A percentile compares a stretch with the other conserved stretches of the same genome.
These are phyloP conservation scores for Clonostachys rosea DNA, from an alignment of 2,329 filamentous ascomycete genomes.

Conservation along the genomic window DNA sequence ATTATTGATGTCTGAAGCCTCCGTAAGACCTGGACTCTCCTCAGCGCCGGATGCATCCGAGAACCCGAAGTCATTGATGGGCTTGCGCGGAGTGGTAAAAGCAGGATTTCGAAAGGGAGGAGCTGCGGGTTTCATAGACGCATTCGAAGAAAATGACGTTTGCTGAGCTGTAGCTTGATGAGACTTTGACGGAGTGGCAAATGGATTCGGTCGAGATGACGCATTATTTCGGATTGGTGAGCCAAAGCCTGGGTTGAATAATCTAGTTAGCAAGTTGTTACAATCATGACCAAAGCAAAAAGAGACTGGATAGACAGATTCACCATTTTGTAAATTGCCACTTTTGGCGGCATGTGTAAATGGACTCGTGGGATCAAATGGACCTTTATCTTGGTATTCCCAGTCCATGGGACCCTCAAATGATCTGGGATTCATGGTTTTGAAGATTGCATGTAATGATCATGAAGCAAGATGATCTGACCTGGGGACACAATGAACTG, in stretches of 20 bases:
- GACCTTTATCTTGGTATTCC: conserved; percentile 56
- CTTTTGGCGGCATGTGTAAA: conserved; percentile 48
- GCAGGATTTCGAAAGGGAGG: conserved; percentile 58
- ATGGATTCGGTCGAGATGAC: conserved; percentile 20
- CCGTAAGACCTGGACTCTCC: conserved; percentile 55
- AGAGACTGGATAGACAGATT: conserved; percentile 9
- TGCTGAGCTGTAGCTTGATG: conserved; percentile 27
- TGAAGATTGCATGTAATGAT: no score
- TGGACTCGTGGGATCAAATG: conserved; percentile 56
- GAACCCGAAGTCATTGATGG: conserved; percentile 45
- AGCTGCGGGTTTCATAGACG: conserved; percentile 31
- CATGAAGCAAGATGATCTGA: no score
- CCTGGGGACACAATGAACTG: no score
- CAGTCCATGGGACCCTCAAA: conserved; percentile 63
- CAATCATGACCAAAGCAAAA: background rate
- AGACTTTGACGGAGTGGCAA: conserved; percentile 33
- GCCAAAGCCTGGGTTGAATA: conserved; percentile 21
- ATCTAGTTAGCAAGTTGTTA: conserved; percentile 9
- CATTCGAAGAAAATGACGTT: conserved; percentile 30
- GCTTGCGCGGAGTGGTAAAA: conserved; percentile 59
- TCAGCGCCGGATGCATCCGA: conserved; percentile 55
- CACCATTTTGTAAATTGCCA: conserved; percentile 31
- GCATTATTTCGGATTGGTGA: conserved; percentile 26
- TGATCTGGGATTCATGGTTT: conserved; percentile 46
- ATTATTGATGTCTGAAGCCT: conserved; percentile 48